Conservation (phyloP, 208 protist genomes). For the Leishmania turanica region DNA sequence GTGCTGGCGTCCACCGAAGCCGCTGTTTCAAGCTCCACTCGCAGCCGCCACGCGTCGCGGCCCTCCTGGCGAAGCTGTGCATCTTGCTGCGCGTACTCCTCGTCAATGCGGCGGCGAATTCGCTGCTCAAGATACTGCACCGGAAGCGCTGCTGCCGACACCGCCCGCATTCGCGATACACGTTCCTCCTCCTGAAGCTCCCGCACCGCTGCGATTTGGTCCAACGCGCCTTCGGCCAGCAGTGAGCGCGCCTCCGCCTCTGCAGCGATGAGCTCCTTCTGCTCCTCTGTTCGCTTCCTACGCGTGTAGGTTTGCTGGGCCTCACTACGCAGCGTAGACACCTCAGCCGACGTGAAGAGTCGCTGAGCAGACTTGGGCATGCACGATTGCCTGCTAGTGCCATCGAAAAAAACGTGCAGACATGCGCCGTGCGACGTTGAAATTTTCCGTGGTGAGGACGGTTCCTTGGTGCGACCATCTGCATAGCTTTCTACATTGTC, state of each 20-base stretch:
- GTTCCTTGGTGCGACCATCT: neutral
- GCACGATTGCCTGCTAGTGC: neutral
- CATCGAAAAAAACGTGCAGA: neutral
- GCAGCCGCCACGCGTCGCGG: slow-evolving; percentile 55
- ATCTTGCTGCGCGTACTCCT: slow-evolving; percentile 14
- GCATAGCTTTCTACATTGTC: neutral
- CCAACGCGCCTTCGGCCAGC: slow-evolving; percentile 9
- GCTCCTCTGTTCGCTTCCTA: slow-evolving; percentile 12
- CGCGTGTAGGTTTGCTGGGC: slow-evolving; percentile 16
- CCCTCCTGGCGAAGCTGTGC: slow-evolving; percentile 46
- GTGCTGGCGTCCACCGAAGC: neutral
- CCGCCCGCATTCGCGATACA: slow-evolving; percentile 14
- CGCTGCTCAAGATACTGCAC: slow-evolving; percentile 30
- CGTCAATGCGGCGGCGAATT: slow-evolving; percentile 17
- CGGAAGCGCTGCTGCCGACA: slow-evolving; percentile 9
- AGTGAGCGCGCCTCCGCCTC: slow-evolving; percentile 22
- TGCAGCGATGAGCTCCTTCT: slow-evolving; percentile 9
- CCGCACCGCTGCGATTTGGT: slow-evolving; percentile 7
- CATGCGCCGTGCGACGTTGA: slow-evolving; percentile 4
- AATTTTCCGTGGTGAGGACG: slow-evolving; percentile 2
- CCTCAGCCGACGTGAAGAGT: slow-evolving; percentile 24
- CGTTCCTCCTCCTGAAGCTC: neutral
- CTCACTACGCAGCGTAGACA: slow-evolving; percentile 17
- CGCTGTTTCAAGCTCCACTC: slow-evolving; percentile 18
- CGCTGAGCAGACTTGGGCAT: slow-evolving; percentile 15